phyloP scores from a whole-genome alignment of 441 rosid genomes.

The Populus hybrid region DNA sequence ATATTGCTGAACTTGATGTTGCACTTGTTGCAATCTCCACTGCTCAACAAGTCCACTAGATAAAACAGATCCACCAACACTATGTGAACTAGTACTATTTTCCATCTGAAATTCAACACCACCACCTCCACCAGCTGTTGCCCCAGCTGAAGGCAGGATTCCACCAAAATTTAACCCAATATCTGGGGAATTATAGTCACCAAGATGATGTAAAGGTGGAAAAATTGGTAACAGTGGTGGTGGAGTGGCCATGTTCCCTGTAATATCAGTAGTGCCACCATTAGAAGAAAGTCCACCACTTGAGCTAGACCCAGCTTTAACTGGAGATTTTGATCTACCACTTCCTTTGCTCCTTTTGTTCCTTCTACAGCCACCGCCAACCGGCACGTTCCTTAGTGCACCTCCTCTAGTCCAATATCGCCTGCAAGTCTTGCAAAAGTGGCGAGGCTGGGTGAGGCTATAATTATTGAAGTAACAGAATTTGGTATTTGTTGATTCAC shows the following conservation, averaged over 20 bases:
- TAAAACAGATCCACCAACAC: slow-evolving; percentile 31
- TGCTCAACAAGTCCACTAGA: slow-evolving; percentile 47
- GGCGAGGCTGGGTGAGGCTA: slow-evolving; percentile 91
- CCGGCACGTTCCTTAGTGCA: slow-evolving; percentile 79
- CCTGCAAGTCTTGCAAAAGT: slow-evolving; percentile 91
- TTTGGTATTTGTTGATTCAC: slow-evolving; percentile 89
- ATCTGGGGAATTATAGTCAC: slow-evolving; percentile 43
- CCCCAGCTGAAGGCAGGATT: slow-evolving; percentile 23
- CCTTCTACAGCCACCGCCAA: slow-evolving; percentile 87
- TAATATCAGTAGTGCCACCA: slow-evolving; percentile 30
- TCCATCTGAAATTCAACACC: slow-evolving; percentile 33
- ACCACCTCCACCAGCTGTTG: slow-evolving; percentile 18
- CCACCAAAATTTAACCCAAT: slow-evolving; percentile 47
- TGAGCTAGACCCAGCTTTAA: slow-evolving; percentile 34
- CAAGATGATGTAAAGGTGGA: slow-evolving; percentile 45
- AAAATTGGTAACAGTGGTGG: slow-evolving; percentile 49
- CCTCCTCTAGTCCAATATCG: slow-evolving; percentile 97
- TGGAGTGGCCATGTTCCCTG: slow-evolving; percentile 40
- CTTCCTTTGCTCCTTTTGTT: slow-evolving; percentile 72
- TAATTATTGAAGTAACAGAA: slow-evolving; percentile 97
- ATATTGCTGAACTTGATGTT: slow-evolving; percentile 50
- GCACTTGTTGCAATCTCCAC: slow-evolving; percentile 41
- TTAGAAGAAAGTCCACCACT: slow-evolving; percentile 31
- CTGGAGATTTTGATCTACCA: slow-evolving; percentile 47
- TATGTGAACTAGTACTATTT: slow-evolving; percentile 19